A percentile compares a stretch with the other conserved stretches of the same genome.
These are phyloP conservation scores for Trypanosoma boissoni DNA, from an alignment of 208 protist genomes.

Conservation along the genomic window DNA sequence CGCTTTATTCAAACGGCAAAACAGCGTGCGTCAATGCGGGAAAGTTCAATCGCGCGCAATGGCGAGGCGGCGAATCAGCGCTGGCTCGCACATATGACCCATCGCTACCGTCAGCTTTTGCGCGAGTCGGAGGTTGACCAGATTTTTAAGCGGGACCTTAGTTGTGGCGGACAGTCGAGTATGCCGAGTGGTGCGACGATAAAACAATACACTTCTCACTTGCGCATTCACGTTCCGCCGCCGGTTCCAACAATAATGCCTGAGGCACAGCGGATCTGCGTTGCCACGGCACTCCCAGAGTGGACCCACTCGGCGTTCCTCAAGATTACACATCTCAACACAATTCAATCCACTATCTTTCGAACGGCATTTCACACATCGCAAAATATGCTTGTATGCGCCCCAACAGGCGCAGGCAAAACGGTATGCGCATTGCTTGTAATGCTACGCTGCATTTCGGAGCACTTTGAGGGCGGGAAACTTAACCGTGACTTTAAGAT, in stretches of 20 bases:
- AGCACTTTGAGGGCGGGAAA: conserved; percentile 84
- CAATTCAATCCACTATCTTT: conserved; percentile 96
- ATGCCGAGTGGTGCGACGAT: conserved; percentile 68
- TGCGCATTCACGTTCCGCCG: conserved; percentile 83
- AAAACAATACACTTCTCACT: conserved; percentile 53
- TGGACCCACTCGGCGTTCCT: conserved; percentile 91
- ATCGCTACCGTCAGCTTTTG: conserved; percentile 81
- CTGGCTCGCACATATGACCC: conserved; percentile 86
- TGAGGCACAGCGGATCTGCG: conserved; percentile 71
- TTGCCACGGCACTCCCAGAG: conserved; percentile 78
- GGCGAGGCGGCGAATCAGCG: conserved; percentile 56
- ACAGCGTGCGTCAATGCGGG: conserved; percentile 35
- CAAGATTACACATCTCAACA: conserved; percentile 93
- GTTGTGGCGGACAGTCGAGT: conserved; percentile 54
- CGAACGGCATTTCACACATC: conserved; percentile 95
- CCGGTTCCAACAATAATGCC: conserved; percentile 66
- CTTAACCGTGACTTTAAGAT: conserved; percentile 97
- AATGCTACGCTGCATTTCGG: conserved; percentile 94
- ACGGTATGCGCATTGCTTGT: conserved; percentile 97
- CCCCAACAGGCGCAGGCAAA: conserved; percentile 98
- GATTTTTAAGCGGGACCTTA: conserved; percentile 82
- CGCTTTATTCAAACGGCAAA: conserved; percentile 69
- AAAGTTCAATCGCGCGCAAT: conserved; percentile 36
- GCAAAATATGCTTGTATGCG: conserved; percentile 99
- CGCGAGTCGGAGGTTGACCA: conserved; percentile 82